phyloP scores from a whole-genome alignment of 495 filamentous ascomycete genomes.

The Podospora fimiseda region DNA sequence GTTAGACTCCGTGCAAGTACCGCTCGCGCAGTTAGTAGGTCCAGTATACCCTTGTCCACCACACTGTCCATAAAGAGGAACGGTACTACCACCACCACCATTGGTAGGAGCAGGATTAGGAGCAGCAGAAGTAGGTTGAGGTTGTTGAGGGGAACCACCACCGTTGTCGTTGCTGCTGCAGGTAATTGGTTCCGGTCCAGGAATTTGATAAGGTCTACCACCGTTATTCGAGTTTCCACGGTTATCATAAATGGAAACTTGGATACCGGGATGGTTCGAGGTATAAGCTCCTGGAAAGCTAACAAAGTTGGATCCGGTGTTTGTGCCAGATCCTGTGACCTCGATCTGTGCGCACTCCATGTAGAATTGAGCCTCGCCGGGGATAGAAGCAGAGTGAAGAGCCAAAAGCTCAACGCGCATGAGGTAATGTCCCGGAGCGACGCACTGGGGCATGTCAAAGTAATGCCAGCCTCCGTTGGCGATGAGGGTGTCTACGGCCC shows the following conservation, averaged over 20 bases:
- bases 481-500: conserved; percentile 16
- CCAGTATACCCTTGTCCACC: conserved; percentile 23
- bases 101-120: neutral
- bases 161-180: conserved; percentile 22
- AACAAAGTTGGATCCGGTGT: conserved; percentile 33
- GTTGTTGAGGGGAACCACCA: conserved; percentile 3
- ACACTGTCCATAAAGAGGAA: conserved; percentile 24
- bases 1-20: conserved; percentile 23
- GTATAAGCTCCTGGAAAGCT: conserved; percentile 46
- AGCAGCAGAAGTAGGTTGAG: neutral
- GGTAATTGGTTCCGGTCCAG: conserved; percentile 33
- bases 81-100: conserved; percentile 4
- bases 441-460: conserved; percentile 40
- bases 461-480: conserved; percentile 40
- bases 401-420: conserved; percentile 49
- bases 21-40: conserved; percentile 18
- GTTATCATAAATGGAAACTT: conserved; percentile 38
- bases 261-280: conserved; percentile 40
- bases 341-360: conserved; percentile 45
- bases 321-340: conserved; percentile 41
- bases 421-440: conserved; percentile 44
- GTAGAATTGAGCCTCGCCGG: conserved; percentile 46
- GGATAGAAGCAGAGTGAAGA: conserved; percentile 36
- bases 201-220: conserved; percentile 36
- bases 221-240: conserved; percentile 28